Evolutionary conservation across 2,329 filamentous ascomycete species (phyloP).

Genomic region (Ophiocordyceps camponoti-rufipedis): DNA sequence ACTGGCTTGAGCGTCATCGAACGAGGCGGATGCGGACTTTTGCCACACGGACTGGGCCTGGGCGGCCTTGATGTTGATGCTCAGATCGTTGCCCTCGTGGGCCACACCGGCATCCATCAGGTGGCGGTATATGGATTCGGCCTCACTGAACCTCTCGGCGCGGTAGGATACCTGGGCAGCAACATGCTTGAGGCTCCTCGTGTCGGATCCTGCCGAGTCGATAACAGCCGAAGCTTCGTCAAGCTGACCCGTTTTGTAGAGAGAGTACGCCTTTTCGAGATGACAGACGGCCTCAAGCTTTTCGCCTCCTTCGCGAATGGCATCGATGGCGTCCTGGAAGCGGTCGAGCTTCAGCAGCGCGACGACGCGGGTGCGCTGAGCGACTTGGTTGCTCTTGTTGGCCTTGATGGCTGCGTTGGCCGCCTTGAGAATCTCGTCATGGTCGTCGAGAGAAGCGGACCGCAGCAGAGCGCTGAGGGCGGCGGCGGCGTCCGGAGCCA

Average conservation of each 20-base stretch:
- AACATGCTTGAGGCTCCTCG: constrained; percentile 29
- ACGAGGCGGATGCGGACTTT: constrained; percentile 22
- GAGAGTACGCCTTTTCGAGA: constrained; percentile 63
- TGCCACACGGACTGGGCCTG: constrained; percentile 58
- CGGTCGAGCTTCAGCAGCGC: constrained; percentile 69
- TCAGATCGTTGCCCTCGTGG: constrained; percentile 55
- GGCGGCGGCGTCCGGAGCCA: constrained; percentile 27
- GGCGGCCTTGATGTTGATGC: constrained; percentile 57
- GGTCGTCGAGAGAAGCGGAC: constrained; percentile 43
- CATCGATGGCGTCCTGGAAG: constrained; percentile 57
- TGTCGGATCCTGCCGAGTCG: constrained; percentile 11
- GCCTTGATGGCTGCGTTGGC: constrained; percentile 43
- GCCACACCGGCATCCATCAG: constrained; percentile 28
- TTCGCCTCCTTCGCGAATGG: constrained; percentile 44
- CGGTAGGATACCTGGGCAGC: constrained; percentile 56
- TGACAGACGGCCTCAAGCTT: constrained; percentile 39
- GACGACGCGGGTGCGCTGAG: constrained; percentile 52
- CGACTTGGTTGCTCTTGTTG: constrained; percentile 37
- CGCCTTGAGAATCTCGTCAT: constrained; percentile 52
- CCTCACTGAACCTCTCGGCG: constrained; percentile 52
- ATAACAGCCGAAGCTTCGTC: constrained; percentile 39
- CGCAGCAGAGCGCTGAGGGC: constrained; percentile 36
- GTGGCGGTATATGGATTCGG: constrained; percentile 42
- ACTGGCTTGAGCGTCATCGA: constrained; percentile 35
- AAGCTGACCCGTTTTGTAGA: constrained; percentile 61